Evolutionary conservation across 805 yeast species (phyloP).

Genomic region (Kurtzmaniella fragi): DNA sequence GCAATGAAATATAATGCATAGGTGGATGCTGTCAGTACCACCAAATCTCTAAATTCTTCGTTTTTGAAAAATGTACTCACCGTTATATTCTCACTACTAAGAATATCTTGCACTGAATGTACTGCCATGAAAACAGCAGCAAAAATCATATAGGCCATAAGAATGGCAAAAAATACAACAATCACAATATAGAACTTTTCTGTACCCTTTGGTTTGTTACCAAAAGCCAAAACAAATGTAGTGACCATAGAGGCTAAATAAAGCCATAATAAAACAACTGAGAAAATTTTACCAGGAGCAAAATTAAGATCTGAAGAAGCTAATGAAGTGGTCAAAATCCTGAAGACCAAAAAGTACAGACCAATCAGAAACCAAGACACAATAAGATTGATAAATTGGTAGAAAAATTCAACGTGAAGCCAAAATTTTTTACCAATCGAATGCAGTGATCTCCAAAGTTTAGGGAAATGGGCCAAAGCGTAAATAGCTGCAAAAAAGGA

Average conservation of each 20-base stretch:
- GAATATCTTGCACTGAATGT: slow-evolving; percentile 39
- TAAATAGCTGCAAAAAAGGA: slow-evolving; percentile 64
- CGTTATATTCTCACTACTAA: slow-evolving; percentile 32
- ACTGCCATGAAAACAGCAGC: slow-evolving; percentile 57
- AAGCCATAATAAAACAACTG: slow-evolving; percentile 50
- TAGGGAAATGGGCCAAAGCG: slow-evolving; percentile 49
- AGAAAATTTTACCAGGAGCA: slow-evolving; percentile 44
- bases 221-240: slow-evolving; percentile 59
- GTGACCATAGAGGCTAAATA: slow-evolving; percentile 53
- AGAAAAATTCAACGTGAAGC: slow-evolving; percentile 51
- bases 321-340: slow-evolving; percentile 54
- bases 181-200: slow-evolving; percentile 48
- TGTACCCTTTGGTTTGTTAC: slow-evolving; percentile 62
- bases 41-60: slow-evolving; percentile 42
- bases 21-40: slow-evolving; percentile 57
- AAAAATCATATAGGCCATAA: slow-evolving; percentile 55
- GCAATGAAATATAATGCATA: slow-evolving; percentile 58
- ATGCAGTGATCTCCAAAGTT: slow-evolving; percentile 53
- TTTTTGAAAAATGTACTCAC: slow-evolving; percentile 43
- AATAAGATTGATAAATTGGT: slow-evolving; percentile 49
- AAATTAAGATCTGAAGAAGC: slow-evolving; percentile 31
- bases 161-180: slow-evolving; percentile 52
- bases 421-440: slow-evolving; percentile 44
- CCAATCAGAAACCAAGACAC: slow-evolving; percentile 64
- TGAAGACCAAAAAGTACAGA: slow-evolving; percentile 57